Conservation (phyloP, 495 filamentous ascomycete genomes). For the Penicillium cosmopolitanum region DNA sequence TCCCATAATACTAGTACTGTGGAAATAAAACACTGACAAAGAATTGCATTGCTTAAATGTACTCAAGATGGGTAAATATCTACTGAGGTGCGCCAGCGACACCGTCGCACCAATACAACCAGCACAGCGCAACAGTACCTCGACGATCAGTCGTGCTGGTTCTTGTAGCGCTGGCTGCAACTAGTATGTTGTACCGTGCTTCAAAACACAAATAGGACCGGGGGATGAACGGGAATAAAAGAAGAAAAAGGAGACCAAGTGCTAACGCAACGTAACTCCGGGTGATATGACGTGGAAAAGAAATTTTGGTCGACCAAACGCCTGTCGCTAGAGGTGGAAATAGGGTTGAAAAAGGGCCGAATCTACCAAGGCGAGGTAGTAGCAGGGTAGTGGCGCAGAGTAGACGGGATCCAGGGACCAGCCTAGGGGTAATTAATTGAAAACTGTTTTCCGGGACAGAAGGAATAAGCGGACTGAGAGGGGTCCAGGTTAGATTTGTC, state of each 20-base stretch:
- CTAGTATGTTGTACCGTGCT: not conserved
- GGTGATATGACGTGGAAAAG: not conserved
- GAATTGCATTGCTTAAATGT: constrained; percentile 3
- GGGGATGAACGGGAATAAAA: not conserved
- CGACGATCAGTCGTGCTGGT: not conserved
- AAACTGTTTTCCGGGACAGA: constrained; percentile 3
- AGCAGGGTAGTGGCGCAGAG: not conserved
- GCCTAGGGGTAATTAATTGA: constrained; percentile 7
- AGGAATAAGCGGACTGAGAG: constrained; percentile 3
- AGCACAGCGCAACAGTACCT: not conserved
- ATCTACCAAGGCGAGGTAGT: not conserved
- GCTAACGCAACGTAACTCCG: not conserved
- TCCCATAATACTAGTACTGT: not conserved
- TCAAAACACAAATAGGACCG: not conserved
- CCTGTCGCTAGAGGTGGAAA: constrained; percentile 1
- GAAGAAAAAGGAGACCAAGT: constrained; percentile 1
- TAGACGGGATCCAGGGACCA: constrained; percentile 7
- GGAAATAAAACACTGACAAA: not conserved
- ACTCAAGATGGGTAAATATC: constrained; percentile 1
- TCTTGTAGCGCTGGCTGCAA: not conserved
- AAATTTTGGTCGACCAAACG: constrained; percentile 4
- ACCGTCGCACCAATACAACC: not conserved
- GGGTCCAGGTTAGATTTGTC: constrained; percentile 72
- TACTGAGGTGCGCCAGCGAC: not conserved
- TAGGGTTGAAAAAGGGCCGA: not conserved